Evolutionary conservation across 345 rosid species (phyloP).

Genomic region (Rhodomyrtus tomentosa): DNA sequence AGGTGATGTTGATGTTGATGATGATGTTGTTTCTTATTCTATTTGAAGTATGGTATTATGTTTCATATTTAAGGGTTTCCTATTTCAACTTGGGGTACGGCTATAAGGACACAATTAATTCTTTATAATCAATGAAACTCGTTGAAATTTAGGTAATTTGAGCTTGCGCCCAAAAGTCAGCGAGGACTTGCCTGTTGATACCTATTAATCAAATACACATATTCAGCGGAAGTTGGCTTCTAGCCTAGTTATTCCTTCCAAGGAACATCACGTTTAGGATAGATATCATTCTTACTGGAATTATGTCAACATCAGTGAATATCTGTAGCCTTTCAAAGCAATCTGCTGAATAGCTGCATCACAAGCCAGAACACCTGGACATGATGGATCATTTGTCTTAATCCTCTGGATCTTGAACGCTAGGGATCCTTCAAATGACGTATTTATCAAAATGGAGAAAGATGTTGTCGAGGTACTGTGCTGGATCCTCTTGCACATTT

Average conservation of each 20-base stretch:
- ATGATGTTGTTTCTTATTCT: background rate
- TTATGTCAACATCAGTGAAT: background rate
- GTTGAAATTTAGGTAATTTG: background rate
- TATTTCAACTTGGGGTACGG: background rate
- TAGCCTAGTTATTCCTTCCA: background rate
- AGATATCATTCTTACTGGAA: background rate
- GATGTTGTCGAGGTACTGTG: background rate
- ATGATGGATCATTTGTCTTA: background rate
- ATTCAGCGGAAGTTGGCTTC: background rate
- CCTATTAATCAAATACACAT: background rate
- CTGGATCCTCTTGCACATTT: background rate
- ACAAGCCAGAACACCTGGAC: background rate
- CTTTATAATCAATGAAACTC: background rate
- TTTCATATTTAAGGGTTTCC: background rate
- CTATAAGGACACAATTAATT: background rate
- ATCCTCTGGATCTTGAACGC: background rate
- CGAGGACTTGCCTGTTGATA: background rate
- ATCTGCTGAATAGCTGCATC: background rate
- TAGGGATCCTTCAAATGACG: background rate
- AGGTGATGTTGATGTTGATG: no score
- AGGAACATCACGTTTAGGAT: background rate
- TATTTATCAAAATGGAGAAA: background rate
- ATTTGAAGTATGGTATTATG: background rate
- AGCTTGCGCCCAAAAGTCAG: background rate
- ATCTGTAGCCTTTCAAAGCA: background rate